Percentiles rank a stretch among this genome's conserved stretches.
These are phyloP conservation scores for Golubevia sp. DNA, from an alignment of 1,284 basidiomycete genomes.

Conservation along the genomic window DNA sequence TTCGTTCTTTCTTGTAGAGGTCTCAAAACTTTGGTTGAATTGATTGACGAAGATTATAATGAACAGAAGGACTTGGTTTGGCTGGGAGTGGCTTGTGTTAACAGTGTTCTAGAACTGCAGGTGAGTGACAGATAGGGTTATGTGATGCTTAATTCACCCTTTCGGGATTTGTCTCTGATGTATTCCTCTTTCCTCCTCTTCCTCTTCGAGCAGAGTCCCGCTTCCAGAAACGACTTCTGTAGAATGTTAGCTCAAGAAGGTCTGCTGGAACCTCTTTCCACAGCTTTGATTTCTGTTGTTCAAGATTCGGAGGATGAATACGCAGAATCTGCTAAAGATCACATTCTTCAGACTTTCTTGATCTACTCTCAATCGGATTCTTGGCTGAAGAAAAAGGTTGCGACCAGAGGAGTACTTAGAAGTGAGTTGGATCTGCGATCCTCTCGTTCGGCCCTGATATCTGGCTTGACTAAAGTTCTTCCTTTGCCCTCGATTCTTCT, in stretches of 20 bases:
- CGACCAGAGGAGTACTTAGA: constrained; percentile 38
- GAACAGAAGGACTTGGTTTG: constrained; percentile 48
- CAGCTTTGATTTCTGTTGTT: constrained; percentile 33
- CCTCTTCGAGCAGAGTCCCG: constrained; percentile 19
- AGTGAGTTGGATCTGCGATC: constrained; percentile 26
- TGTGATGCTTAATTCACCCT: neutral
- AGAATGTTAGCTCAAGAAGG: constrained; percentile 52
- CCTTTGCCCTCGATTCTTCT: neutral
- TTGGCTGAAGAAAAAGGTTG: constrained; percentile 41
- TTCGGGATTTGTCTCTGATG: neutral
- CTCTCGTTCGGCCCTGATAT: constrained; percentile 9
- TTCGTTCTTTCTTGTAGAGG: constrained; percentile 50
- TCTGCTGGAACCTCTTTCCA: constrained; percentile 43
- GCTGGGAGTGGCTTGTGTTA: constrained; percentile 49
- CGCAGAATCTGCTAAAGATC: constrained; percentile 30
- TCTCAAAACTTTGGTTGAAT: constrained; percentile 44
- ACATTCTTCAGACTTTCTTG: constrained; percentile 44
- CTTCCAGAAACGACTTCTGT: constrained; percentile 50
- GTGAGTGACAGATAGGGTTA: neutral
- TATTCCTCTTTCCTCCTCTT: neutral
- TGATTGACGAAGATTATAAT: constrained; percentile 53
- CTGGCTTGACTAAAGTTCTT: too few species aligned
- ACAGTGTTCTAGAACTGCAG: constrained; percentile 47
- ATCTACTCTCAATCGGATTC: constrained; percentile 50
- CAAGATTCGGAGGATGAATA: constrained; percentile 31